phyloP scores from a whole-genome alignment of 331 rosid species.

The Quercus phellos region DNA sequence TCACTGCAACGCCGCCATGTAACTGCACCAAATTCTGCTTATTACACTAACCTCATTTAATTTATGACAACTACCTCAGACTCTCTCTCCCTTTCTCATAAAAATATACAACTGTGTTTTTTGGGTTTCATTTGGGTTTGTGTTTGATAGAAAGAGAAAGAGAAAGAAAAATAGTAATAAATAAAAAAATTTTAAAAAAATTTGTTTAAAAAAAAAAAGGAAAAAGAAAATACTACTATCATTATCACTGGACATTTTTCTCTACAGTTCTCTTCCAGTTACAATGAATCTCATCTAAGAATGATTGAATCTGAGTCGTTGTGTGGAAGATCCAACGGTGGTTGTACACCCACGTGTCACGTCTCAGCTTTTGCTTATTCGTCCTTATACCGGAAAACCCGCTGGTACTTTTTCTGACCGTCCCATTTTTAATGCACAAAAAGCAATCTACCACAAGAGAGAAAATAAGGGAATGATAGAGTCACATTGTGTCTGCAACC shows the following conservation, averaged over 20 bases:
- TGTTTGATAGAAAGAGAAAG: slow-evolving; percentile 11
- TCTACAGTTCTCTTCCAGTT: slow-evolving; percentile 64
- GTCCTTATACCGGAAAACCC: slow-evolving; percentile 89
- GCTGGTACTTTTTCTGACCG: slow-evolving; percentile 58
- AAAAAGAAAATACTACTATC: slow-evolving; percentile 49
- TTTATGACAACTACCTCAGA: slow-evolving; percentile 26
- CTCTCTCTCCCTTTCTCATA: slow-evolving; percentile 15
- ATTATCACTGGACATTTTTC: slow-evolving; percentile 46
- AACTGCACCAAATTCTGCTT: slow-evolving; percentile 41
- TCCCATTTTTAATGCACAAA: slow-evolving; percentile 11
- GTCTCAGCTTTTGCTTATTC: slow-evolving; percentile 56
- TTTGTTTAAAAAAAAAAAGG: not conserved
- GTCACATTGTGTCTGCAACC: slow-evolving; percentile 19
- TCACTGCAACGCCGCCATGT: slow-evolving; percentile 69
- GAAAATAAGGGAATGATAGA: slow-evolving; percentile 3
- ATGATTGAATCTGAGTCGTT: slow-evolving; percentile 21
- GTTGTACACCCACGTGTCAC: slow-evolving; percentile 47
- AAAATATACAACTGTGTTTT: slow-evolving; percentile 20
- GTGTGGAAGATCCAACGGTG: slow-evolving; percentile 52
- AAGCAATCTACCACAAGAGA: slow-evolving; percentile 13
- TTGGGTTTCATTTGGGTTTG: slow-evolving; percentile 19
- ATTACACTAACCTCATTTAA: slow-evolving; percentile 27
- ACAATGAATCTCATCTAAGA: slow-evolving; percentile 44
- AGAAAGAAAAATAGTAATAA: slow-evolving; percentile 21
- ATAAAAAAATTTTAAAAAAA: slow-evolving; percentile 19